Evolutionary conservation across 805 yeast genomes (phyloP).

Genomic region (Yarrowia sp.): DNA sequence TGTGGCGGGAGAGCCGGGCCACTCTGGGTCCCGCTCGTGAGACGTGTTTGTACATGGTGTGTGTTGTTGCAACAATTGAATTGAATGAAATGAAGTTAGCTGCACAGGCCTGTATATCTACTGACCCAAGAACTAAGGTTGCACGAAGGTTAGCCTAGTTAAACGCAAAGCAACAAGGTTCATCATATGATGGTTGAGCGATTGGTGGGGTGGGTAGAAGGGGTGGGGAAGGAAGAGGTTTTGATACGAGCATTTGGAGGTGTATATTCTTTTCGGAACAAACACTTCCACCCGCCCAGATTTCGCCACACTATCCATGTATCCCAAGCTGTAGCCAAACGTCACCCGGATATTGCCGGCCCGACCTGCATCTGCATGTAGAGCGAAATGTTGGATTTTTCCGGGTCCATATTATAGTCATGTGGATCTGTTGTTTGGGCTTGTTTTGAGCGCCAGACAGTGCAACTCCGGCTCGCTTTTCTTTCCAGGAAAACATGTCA

Average conservation of each 20-base stretch:
- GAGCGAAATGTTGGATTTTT: slow-evolving; percentile 24
- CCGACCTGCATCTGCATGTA: slow-evolving; percentile 27
- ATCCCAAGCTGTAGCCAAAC: background rate
- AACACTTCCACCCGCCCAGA: too few species aligned
- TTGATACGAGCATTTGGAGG: too few species aligned
- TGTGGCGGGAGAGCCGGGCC: background rate
- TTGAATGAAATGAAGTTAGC: background rate
- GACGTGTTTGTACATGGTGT: background rate
- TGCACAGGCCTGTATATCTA: slow-evolving; percentile 6
- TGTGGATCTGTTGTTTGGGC: background rate
- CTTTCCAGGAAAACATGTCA: too few species aligned
- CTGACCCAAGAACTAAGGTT: background rate
- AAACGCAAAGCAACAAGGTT: slow-evolving; percentile 22
- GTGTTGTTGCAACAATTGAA: background rate
- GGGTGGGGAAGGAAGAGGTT: background rate
- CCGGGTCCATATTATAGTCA: slow-evolving; percentile 1
- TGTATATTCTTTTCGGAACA: too few species aligned
- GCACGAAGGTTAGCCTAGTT: slow-evolving; percentile 12
- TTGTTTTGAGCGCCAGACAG: background rate
- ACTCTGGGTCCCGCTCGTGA: background rate
- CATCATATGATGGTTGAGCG: slow-evolving; percentile 16
- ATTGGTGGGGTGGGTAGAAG: background rate
- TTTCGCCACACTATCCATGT: too few species aligned
- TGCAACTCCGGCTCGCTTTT: background rate
- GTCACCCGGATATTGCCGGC: slow-evolving; percentile 10